Evolutionary conservation across 148 eudicot species (phyloP), one percentile per base, ranked within the genome.

Genomic region (Bassia scoparia): DNA sequence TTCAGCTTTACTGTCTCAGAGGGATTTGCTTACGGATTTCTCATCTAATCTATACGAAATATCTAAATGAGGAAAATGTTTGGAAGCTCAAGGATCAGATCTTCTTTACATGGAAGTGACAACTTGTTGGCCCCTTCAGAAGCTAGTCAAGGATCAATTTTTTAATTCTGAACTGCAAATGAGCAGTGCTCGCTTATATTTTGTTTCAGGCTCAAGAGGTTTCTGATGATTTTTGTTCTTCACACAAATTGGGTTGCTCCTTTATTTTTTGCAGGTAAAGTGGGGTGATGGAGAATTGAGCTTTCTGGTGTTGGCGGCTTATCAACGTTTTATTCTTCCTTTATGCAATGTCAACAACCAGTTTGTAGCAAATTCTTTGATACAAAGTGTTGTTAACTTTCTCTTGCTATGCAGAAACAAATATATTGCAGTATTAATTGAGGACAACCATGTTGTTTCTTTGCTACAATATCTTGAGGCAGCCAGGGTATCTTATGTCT

Each of bases 181-280:
- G 34, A 65, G 82, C 73, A 67, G 46, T 76, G 80, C 76, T 65
- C 65, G 37, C 74, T 77, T 71, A 35, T 71, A 67, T 79, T 76
- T 74, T 77, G 66, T 52, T 71, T 82, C 63, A 58, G 54, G 79
- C 54, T 80, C 72, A 50, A 50, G 64, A 61, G 70, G 61, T 81
- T 78, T 75, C 69, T 74, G 52, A 79, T 67, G 78, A 64, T 50
- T 73, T 79, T 81, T 72, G 58, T 46, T 71, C 75, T 75, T 81
- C 80, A 75, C 77, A 67, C 78, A 75, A 82, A 68, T 62, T 76
- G 80, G 79, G 73, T 75, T 75, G 82, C 79, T 86, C 79, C 71
- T 81, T 41, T 82, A 72, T 77, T 81, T 83, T 80, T 88, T 88
- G 91, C 97, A 92, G 97, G 97, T 84, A 43, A 35, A 61, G 26